Evolutionary conservation across 805 yeast genomes (phyloP), one percentile per base, ranked within the genome.

Genomic region (Jamesozyma gamospora): DNA sequence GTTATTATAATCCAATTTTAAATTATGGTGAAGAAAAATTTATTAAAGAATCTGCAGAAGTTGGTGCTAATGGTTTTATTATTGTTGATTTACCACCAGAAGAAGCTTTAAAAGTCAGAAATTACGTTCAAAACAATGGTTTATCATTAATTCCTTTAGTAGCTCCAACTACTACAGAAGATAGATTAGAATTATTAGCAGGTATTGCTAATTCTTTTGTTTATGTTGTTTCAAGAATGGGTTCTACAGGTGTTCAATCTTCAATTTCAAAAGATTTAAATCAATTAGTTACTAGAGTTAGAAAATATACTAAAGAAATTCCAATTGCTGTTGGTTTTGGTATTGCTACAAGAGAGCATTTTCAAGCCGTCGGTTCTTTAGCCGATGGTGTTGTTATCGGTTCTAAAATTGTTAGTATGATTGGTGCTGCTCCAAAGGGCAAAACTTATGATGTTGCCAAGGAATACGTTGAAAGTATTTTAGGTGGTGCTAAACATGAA

Each of bases 371-470:
- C 28, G 94, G 95, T 43, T 60, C 74, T 12, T 64, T 75, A 33
- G 82, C 97, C 12, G 96, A 92, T 56, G 99, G 96, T 68, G 95
- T 88, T 30, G 98, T 90, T 27, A 87, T 92, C 58, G 99, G 98
- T 13, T 80, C 94, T 29, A 83, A 82, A 60, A 70, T 92, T 46
- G 74, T 92, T 45, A 74, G 80, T 30, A 58, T 82, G 32, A 69
- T 88, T 44, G 80, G 75, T 35, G 81, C 77, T 42, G 69, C 94
- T 21, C 63, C 71, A 32, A 65, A 66, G 3, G 87, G 80, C 35
- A 53, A 63, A 36, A 72, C 90, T 51, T 78, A 75, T 34, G 71
- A 67, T 27, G 67, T 72, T 39, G 92, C 90, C 16, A 70, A 72
- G 58, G 63, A 71, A 19, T 92, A 77, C 56, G 88, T 79, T 39